Base-by-base conservation (phyloP, 73 alveolate species). In the Paramecium octaurelia region DNA sequence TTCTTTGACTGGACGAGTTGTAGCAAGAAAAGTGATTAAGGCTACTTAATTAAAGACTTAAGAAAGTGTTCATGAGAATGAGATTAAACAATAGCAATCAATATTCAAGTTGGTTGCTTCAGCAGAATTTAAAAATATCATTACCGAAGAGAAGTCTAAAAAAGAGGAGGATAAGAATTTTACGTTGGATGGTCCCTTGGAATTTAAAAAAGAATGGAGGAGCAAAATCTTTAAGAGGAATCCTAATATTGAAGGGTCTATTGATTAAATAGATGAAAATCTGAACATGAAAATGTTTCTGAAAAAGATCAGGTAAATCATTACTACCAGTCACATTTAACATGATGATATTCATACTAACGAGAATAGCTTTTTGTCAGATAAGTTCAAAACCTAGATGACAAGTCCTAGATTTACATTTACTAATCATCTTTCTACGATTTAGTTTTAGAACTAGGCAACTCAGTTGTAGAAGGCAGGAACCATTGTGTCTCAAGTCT, bases 351-450 rank as follows among this genome's bases (percentile, higher is more conserved):
- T 21, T 16, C 57, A 40, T 73, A 40, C 60, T n/a, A 80, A 46
- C 21, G 91, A 80, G n/a, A 80, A 46, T 48, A 46, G 70, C 46
- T 46, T 80, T 23, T 35, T 80, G 7, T 80, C 91, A 40, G 91
- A 80, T 42, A 80, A 48, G 48, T 42, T 80, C 29, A 80, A 75
- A 75, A 38, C 73, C 6, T 80, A 80, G 18, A n/a, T 46, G 43
- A 46, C 73, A 10, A 44, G 76, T 48, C 91, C 91, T 21, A 44
- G 48, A 43, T 24, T 80, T 35, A 80, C 91, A 7, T 48, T 80
- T 42, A 80, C 91, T 24, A 48, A 48, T 20, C 70, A 80, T 23
- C 29, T 80, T 8, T 80, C 91, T 9, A 80, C 75, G 12, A 80
- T 80, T 20, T 48, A 42, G 73, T 46, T 80, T 48, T 23, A 80